Evolutionary conservation across 352 stramenopile genomes (phyloP), one percentile per base, ranked within the genome.

Genomic region (Phytopythium cucurbitacearum): DNA sequence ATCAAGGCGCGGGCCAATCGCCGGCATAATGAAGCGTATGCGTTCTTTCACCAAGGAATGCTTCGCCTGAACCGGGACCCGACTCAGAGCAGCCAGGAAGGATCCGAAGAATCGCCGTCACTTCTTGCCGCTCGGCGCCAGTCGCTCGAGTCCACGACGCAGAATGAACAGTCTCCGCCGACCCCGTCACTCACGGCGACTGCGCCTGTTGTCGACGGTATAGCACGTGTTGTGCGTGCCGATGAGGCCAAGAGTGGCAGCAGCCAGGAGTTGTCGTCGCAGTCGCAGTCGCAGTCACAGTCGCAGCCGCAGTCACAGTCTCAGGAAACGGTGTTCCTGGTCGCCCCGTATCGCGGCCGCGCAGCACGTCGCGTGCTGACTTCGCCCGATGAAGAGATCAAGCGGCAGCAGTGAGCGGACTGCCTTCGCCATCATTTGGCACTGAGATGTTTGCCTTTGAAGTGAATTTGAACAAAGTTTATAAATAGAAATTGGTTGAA

Each of bases 131-230:
- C 34, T 50, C 60, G 45, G 7, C 51, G 55, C 2, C 46, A 16
- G 35, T 70, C 57, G 35, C 59, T 67, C 48, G 16, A 58, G n/a
- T 72, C 60, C 13, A 47, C 10, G 37, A 36, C 41, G 4, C 68
- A 57, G 0, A 68, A 64, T 12, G 57, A 68, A 28, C 43, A 73
- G 36, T 68, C 67, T 5, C 36, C 36, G 0, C 35, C 42, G 7
- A 53, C 48, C 5, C 48, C 48, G 8, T 11, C 1, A 7, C n/a
- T 1, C 4, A 10, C 1, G 15, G 16, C 35, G 1, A n/a, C 15
- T 13, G 15, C 6, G 15, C 15, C 4, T 3, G 35, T 6, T 15
- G 10, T 12, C 5, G 48, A 44, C 7, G 48, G 7, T 2, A n/a
- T 37, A 3, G 3, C 3, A 21, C 48, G 44, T n/a, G 11, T 53